These are phyloP conservation scores for Scleroderma citrinum DNA, from an alignment of 768 basidiomycete genomes.

Conservation along the genomic window DNA sequence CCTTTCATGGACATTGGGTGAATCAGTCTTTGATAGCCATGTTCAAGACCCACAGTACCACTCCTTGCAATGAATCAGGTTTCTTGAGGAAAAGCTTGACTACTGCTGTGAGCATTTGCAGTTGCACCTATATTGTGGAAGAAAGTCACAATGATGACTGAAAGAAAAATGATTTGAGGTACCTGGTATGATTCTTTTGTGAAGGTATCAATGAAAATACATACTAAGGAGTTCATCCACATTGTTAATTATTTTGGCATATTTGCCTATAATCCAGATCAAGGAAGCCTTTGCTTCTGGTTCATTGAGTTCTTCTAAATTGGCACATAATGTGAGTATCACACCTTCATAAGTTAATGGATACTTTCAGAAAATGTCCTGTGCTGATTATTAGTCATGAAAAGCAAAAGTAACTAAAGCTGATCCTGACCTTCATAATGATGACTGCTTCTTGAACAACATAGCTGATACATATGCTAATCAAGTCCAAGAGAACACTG, in stretches of 20 bases:
- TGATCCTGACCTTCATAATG: conserved; percentile 82
- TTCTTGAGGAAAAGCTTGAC: conserved; percentile 96
- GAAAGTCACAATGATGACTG: background rate
- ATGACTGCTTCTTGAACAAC: conserved; percentile 98
- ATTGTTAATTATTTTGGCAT: conserved; percentile 96
- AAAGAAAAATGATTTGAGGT: background rate
- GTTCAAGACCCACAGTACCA: conserved; percentile 88
- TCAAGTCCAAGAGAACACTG: conserved; percentile 88
- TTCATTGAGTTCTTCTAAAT: conserved; percentile 94
- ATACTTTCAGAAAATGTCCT: conserved; percentile 99
- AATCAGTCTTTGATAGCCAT: conserved; percentile 98
- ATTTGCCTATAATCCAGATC: conserved; percentile 99
- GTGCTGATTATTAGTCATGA: conserved; percentile 1
- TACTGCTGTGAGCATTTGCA: conserved; percentile 86
- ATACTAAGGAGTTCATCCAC: conserved; percentile 85
- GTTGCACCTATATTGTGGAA: conserved; percentile 46
- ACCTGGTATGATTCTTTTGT: conserved; percentile 91
- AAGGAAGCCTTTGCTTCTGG: conserved; percentile 97
- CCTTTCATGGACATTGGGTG: conserved; percentile 91
- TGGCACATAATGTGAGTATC: conserved; percentile 91
- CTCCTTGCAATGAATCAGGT: conserved; percentile 85
- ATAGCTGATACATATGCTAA: conserved; percentile 90
- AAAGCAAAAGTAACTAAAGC: background rate
- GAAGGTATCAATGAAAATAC: conserved; percentile 91
- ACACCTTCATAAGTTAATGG: conserved; percentile 97